phyloP scores from a whole-genome alignment of 208 protist genomes.

The Strigomonas culicis region DNA sequence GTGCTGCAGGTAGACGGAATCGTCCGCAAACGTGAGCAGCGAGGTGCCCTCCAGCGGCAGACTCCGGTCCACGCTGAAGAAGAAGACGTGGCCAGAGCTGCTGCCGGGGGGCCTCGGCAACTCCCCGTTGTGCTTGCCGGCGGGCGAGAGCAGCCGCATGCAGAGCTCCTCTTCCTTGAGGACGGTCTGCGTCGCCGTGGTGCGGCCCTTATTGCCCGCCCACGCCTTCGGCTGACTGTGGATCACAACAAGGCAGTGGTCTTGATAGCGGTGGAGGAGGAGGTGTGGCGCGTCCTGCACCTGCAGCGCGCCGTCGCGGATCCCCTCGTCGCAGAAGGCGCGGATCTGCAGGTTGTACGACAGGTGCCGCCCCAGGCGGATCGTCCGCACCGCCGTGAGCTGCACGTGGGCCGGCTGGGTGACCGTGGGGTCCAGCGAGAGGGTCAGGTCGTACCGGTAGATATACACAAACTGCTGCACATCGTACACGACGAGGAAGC shows the following conservation, averaged over 20 bases:
- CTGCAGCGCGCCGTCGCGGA: constrained; percentile 11
- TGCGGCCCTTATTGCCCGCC: no score
- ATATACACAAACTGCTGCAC: constrained; percentile 19
- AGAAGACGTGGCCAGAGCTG: neutral
- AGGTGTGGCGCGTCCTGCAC: neutral
- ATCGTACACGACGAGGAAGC: constrained; percentile 38
- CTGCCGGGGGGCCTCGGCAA: neutral
- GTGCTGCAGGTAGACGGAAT: constrained; percentile 18
- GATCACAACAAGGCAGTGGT: no score
- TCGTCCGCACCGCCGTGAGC: neutral
- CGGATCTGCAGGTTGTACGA: neutral
- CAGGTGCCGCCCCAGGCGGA: neutral
- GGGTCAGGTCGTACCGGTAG: constrained; percentile 28
- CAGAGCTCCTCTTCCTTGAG: constrained; percentile 12
- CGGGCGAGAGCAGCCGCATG: neutral
- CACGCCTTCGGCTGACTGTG: no score
- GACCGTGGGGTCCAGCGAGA: no score
- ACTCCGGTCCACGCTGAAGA: constrained; percentile 40
- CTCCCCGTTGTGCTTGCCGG: neutral
- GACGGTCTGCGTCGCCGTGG: neutral
- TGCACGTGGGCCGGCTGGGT: no score
- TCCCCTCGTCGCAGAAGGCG: constrained; percentile 19
- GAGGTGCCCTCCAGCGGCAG: constrained; percentile 26
- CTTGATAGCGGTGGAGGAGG: no score
- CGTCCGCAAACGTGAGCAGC: constrained; percentile 28